These are phyloP conservation scores for Claviceps quebecensis DNA, from an alignment of 2,329 filamentous ascomycete species.

Conservation along the genomic window DNA sequence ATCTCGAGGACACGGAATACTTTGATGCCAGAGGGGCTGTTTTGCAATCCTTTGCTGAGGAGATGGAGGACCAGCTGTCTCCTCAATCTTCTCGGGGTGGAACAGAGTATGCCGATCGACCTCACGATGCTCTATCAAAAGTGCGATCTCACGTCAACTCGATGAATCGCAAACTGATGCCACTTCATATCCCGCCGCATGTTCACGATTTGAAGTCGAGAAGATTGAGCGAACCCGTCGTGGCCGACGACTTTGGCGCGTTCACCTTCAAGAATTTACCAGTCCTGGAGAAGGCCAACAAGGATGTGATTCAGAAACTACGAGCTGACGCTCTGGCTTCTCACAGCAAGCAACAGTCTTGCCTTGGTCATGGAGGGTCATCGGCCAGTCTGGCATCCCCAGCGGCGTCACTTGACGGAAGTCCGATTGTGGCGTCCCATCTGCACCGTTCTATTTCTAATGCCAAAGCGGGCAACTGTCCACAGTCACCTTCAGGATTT, in stretches of 20 bases:
- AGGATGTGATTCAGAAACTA: constrained; percentile 94
- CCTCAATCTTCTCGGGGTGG: constrained; percentile 56
- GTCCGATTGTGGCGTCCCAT: constrained; percentile 66
- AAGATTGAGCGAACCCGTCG: constrained; percentile 78
- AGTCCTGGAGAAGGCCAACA: constrained; percentile 94
- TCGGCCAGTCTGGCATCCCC: constrained; percentile 38
- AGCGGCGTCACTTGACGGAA: constrained; percentile 64
- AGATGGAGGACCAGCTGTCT: constrained; percentile 78
- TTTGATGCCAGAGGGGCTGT: constrained; percentile 88
- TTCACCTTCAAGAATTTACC: constrained; percentile 97
- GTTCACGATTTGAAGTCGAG: constrained; percentile 82
- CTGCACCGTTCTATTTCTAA: constrained; percentile 73
- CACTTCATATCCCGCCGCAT: constrained; percentile 89
- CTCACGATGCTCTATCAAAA: constrained; percentile 84
- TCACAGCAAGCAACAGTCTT: constrained; percentile 39
- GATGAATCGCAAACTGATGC: constrained; percentile 84
- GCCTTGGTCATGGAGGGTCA: constrained; percentile 27
- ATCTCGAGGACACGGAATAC: constrained; percentile 95
- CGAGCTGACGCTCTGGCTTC: constrained; percentile 74
- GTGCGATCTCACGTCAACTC: constrained; percentile 76
- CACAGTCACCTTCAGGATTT: constrained; percentile 71
- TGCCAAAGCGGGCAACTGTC: constrained; percentile 62
- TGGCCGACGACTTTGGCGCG: constrained; percentile 83
- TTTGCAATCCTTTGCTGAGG: constrained; percentile 80
- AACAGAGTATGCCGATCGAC: constrained; percentile 71